Percentiles rank a stretch among this genome's conserved stretches.
Evolutionary conservation across 441 rosid genomes (phyloP).

Genomic region (Euphorbia schlechtendalii): DNA sequence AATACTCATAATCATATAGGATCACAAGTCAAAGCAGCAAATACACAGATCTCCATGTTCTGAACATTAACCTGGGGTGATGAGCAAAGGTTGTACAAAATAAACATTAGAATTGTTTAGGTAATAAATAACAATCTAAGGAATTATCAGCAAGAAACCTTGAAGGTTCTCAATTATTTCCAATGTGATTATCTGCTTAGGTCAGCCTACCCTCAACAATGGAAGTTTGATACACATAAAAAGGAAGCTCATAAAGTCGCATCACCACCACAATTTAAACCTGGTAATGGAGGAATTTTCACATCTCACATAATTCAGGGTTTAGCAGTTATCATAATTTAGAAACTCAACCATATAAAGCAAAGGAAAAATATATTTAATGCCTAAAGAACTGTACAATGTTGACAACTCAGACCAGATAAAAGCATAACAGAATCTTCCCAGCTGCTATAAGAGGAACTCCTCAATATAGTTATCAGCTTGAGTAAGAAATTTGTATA

Average conservation of each 20-base stretch:
- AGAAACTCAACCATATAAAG: not conserved
- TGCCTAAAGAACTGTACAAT: not conserved
- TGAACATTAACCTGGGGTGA: no score
- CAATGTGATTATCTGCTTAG: not conserved
- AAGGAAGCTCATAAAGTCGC: not conserved
- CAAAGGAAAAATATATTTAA: not conserved
- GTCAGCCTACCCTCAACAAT: not conserved
- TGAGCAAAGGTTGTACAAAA: no score
- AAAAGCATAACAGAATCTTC: conserved; percentile 5
- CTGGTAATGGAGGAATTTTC: not conserved
- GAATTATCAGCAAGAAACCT: no score
- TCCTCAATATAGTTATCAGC: no score
- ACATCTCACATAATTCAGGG: not conserved
- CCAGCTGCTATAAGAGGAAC: conserved; percentile 7
- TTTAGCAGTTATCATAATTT: not conserved
- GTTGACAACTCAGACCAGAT: not conserved
- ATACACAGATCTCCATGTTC: conserved; percentile 6
- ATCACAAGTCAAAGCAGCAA: conserved; percentile 26
- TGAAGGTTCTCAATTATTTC: not conserved
- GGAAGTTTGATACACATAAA: not conserved
- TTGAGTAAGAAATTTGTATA: conserved; percentile 1
- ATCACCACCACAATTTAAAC: not conserved
- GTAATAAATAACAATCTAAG: no score
- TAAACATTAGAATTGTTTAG: no score
- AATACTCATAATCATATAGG: conserved; percentile 45